Conservation (phyloP, 345 rosid species). For the Lumnitzera racemosa region DNA sequence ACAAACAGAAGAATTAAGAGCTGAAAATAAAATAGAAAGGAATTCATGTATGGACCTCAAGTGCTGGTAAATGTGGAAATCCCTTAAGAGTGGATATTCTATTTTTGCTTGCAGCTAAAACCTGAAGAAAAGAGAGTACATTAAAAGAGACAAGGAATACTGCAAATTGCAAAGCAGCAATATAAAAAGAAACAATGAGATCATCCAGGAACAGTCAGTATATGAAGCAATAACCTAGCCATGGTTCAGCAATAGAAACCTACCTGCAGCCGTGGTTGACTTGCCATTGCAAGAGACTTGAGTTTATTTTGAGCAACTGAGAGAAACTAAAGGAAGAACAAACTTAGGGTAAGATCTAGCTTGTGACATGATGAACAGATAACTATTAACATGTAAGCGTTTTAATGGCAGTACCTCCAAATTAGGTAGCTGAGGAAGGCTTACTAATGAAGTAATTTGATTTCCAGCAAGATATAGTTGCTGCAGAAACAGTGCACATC, state of each 20-base stretch:
- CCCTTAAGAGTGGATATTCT: slow-evolving; percentile 84
- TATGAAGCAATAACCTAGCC: slow-evolving; percentile 2
- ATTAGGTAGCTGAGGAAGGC: slow-evolving; percentile 95
- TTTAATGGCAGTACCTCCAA: slow-evolving; percentile 57
- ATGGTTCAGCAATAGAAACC: slow-evolving; percentile 8
- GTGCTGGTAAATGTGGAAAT: slow-evolving; percentile 82
- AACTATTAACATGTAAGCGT: background rate
- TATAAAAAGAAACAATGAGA: background rate
- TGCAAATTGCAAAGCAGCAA: background rate
- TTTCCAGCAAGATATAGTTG: slow-evolving; percentile 99
- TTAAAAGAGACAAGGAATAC: too few species aligned
- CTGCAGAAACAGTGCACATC: slow-evolving; percentile 35
- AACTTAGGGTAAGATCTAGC: too few species aligned
- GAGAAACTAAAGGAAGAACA: slow-evolving; percentile 53
- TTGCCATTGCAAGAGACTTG: slow-evolving; percentile 94
- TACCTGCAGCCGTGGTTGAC: slow-evolving; percentile 97
- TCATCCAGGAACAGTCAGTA: background rate
- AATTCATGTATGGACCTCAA: slow-evolving; percentile 54
- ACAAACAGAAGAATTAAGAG: background rate
- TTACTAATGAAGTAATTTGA: slow-evolving; percentile 85
- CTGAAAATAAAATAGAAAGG: slow-evolving; percentile 2
- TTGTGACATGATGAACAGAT: background rate
- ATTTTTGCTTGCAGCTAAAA: slow-evolving; percentile 96
- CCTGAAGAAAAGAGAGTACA: slow-evolving; percentile 31
- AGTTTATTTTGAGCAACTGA: slow-evolving; percentile 97